Conservation (phyloP, 2,329 filamentous ascomycete genomes). For the Pseudocercospora fijiensis region DNA sequence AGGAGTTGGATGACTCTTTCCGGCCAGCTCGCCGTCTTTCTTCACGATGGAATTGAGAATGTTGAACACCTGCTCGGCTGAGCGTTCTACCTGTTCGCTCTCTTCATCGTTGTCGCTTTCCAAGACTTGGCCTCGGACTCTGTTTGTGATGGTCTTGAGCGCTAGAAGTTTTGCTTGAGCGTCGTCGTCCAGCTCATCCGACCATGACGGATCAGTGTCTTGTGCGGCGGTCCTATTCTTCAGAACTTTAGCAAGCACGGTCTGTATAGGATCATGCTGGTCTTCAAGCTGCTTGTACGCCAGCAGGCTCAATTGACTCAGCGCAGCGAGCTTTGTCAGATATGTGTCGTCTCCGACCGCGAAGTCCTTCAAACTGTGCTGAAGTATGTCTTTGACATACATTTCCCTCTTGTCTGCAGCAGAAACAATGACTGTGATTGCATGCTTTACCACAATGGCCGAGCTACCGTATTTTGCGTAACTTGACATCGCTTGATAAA, state of each 20-base stretch:
- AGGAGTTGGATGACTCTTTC: conserved; percentile 68
- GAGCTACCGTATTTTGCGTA: conserved; percentile 83
- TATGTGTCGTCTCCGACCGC: conserved; percentile 71
- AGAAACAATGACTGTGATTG: conserved; percentile 83
- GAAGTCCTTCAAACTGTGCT: conserved; percentile 72
- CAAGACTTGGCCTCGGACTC: conserved; percentile 61
- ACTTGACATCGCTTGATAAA: conserved; percentile 74
- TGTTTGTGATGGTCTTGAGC: conserved; percentile 81
- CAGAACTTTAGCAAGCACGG: conserved; percentile 74
- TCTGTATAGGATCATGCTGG: conserved; percentile 71
- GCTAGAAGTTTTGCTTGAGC: conserved; percentile 80
- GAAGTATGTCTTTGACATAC: conserved; percentile 78
- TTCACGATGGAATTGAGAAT: conserved; percentile 74
- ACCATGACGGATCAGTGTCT: conserved; percentile 47
- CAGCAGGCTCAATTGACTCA: conserved; percentile 74
- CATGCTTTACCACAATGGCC: conserved; percentile 84
- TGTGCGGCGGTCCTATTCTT: conserved; percentile 57
- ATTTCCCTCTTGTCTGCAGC: conserved; percentile 76
- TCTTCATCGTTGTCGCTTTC: conserved; percentile 22
- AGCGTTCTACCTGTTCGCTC: conserved; percentile 43
- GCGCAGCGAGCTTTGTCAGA: conserved; percentile 67
- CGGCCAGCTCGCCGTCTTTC: conserved; percentile 76
- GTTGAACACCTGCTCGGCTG: conserved; percentile 67
- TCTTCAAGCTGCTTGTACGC: conserved; percentile 68
- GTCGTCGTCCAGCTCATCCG: conserved; percentile 70